Percentiles rank a stretch among this genome's conserved stretches.
Evolutionary conservation across 78 protist species (phyloP).

Genomic region (Protostelium mycophagum): DNA sequence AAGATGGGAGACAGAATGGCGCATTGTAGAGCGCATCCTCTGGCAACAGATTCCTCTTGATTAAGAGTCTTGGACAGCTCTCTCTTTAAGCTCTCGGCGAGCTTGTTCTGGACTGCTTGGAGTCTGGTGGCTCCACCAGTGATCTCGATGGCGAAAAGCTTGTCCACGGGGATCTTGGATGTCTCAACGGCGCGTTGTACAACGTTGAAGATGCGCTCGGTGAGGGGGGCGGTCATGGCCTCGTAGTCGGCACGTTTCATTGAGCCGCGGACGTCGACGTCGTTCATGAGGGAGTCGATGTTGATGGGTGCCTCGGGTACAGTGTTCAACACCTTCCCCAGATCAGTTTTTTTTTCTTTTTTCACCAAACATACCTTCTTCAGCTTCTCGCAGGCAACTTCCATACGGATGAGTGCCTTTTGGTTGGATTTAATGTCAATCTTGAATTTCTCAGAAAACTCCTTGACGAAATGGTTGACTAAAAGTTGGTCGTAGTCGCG

Average conservation of each 20-base stretch:
- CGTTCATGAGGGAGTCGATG: constrained; percentile 87
- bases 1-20: constrained; percentile 89
- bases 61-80: constrained; percentile 73
- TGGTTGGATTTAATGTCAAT: constrained; percentile 59
- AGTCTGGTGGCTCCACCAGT: constrained; percentile 84
- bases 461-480: constrained; percentile 42
- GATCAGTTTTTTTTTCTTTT: neutral
- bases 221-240: constrained; percentile 17
- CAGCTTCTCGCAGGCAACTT: constrained; percentile 77
- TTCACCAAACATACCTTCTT: constrained; percentile 76
- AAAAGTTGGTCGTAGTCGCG: constrained; percentile 69
- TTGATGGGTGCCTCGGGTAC: constrained; percentile 47
- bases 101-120: constrained; percentile 50
- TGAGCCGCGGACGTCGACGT: constrained; percentile 65
- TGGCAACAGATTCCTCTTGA: constrained; percentile 84
- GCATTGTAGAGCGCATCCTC: constrained; percentile 88
- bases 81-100: constrained; percentile 37
- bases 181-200: constrained; percentile 18
- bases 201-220: constrained; percentile 41
- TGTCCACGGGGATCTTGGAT: constrained; percentile 45
- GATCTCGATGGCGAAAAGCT: constrained; percentile 61
- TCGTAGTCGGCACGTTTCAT: constrained; percentile 68
- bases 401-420: constrained; percentile 72
- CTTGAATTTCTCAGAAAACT: constrained; percentile 75
- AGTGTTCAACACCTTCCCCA: neutral